Conservation (phyloP, 73 alveolate species). For the Symbiodinium natans region DNA sequence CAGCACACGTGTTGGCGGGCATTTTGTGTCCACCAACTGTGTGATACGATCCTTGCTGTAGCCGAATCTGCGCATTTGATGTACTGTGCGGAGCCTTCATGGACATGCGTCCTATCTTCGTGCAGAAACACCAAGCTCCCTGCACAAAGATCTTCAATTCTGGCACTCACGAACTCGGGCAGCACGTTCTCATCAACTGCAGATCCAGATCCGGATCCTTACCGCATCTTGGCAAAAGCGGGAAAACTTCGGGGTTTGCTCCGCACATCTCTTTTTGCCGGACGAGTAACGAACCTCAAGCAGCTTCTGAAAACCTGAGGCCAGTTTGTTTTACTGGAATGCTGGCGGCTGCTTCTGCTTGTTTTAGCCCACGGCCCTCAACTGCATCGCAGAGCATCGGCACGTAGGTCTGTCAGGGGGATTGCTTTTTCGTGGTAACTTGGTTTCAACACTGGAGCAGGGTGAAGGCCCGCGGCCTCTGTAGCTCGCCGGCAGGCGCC, state of each 20-base stretch:
- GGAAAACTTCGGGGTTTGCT: not conserved
- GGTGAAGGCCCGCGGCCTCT: constrained; percentile 47
- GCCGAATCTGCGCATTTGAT: not conserved
- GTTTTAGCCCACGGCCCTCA: constrained; percentile 33
- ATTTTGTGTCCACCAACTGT: constrained; percentile 79
- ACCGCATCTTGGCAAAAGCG: not conserved
- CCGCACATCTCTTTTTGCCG: not conserved
- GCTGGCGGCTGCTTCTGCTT: no score
- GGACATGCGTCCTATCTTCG: not conserved
- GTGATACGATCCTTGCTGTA: constrained; percentile 53
- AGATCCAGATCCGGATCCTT: not conserved
- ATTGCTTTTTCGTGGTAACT: not conserved
- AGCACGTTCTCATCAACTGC: constrained; percentile 87
- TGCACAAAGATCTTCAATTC: constrained; percentile 73
- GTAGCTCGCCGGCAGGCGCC: constrained; percentile 69
- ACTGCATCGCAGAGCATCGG: constrained; percentile 79
- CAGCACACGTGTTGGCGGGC: constrained; percentile 80
- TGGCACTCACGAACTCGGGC: constrained; percentile 90
- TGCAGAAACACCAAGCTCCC: not conserved
- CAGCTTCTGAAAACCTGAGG: constrained; percentile 77
- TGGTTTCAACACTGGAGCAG: no score
- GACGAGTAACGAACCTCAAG: constrained; percentile 41
- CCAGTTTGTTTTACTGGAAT: not conserved
- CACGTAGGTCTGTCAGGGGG: constrained; percentile 54
- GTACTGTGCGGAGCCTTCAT: no score